Conservation (phyloP, 192 early-diverging fungal genomes). For the Rhizophagus sp. region DNA sequence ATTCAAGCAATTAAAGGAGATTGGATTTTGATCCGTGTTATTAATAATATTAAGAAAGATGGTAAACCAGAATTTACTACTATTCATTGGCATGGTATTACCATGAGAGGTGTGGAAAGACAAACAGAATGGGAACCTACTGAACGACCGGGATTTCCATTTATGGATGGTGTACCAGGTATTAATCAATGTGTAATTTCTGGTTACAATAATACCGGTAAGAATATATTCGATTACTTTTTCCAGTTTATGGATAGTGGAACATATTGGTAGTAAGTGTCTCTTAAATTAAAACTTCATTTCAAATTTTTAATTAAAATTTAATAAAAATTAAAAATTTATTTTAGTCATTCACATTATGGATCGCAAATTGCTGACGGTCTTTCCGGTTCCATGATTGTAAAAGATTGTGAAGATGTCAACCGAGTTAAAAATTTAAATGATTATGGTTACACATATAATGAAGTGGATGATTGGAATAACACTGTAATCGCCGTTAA, state of each 20-base stretch:
- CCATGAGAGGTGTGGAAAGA: constrained; percentile 42
- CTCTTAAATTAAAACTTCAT: constrained; percentile 32
- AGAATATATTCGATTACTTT: constrained; percentile 40
- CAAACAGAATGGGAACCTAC: too few species aligned
- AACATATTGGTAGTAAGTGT: constrained; percentile 64
- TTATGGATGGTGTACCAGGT: constrained; percentile 59
- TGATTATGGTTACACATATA: not conserved
- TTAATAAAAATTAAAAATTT: too few species aligned
- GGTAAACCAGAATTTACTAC: constrained; percentile 54
- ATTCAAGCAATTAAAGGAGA: constrained; percentile 48
- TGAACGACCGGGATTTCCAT: constrained; percentile 47
- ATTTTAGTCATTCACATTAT: constrained; percentile 58
- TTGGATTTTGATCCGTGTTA: constrained; percentile 37
- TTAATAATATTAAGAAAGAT: constrained; percentile 48
- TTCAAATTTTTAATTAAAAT: too few species aligned
- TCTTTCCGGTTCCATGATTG: constrained; percentile 59
- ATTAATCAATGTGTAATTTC: constrained; percentile 67
- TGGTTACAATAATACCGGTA: constrained; percentile 52
- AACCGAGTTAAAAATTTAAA: not conserved
- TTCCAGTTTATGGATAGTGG: constrained; percentile 8
- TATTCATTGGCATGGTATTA: constrained; percentile 66
- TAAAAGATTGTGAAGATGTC: constrained; percentile 21
- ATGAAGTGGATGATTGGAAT: not conserved
- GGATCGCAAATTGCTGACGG: constrained; percentile 68
- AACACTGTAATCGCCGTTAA: too few species aligned